Evolutionary conservation across 2,329 filamentous ascomycete species (phyloP), one percentile per base, ranked within the genome.

Genomic region (Penicillium corylophilum): DNA sequence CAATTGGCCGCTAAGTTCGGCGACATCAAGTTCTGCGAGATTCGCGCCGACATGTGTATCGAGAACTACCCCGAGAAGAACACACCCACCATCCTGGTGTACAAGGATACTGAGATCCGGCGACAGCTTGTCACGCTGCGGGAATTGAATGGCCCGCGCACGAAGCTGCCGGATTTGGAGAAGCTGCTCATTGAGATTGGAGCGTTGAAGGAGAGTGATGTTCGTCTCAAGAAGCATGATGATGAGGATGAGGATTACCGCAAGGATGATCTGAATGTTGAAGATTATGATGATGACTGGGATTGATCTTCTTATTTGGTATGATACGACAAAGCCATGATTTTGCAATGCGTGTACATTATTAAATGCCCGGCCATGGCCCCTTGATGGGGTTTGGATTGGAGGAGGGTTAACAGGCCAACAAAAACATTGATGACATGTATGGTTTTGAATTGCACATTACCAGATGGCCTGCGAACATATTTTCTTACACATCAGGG

Each of bases 1-100:
- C 85, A 91, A 65, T 81, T 94, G 36, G 93, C 94, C 1, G 76
- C 74, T 53, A 90, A 93, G 65, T 99, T 91, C 67, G 90, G 91
- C 18, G 93, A 99, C 59, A 79, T 99, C 71, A 99, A 99, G 75
- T 99, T 99, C 74, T 97, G 93, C 71, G 90, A 97, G 75, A 97
- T 99, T 62, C 83, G 87, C 62, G 94, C 87, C 6, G 86, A 90
- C 67, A 84, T 96, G 75, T 96, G 94, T 51, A 96, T 99, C 62
- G 94, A 97, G 71, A 90, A 90, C 36, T 99, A 99, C 71, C 94
- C 94, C 1, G 94, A 97, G 65, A 82, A 83, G 51, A 99, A 99
- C 71, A 96, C 91, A 51, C 94, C 94, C 1, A 99, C 94, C 0
- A 90, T 99, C 31, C 69, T 99, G 56, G 83, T 96, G 0, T 99